Evolutionary conservation across 1,284 basidiomycete species (phyloP), one percentile per base, ranked within the genome.

Genomic region (Trichosporon ovoides): DNA sequence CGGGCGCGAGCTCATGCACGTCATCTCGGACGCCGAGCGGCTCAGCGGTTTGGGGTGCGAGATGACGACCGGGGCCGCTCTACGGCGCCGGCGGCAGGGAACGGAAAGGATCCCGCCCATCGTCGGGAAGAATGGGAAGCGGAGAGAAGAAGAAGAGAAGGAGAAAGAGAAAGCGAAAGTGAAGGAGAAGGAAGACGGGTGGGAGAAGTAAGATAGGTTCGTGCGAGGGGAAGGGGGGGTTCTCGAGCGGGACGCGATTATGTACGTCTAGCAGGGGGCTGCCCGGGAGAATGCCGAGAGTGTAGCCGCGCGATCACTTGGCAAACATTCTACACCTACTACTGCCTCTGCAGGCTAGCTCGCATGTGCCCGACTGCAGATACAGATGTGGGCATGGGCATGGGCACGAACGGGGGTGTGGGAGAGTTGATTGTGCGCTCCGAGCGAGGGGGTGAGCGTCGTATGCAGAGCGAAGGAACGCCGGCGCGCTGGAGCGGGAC

Each of bases 41-140:
- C 31, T 31, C 33, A 52, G 50, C 9, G 50, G 50, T 18, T 36
- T 52, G n/a, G 50, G 50, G 35, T 52, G 50, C 19, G 50, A 52
- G 50, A 52, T 52, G 34, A 35, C 49, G 24, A 48, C 43, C 22
- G 43, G 24, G 11, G 43, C 43, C 43, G 43, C 43, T 28, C 43
- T 28, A 22, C 43, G 43, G 43, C 49, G 49, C 24, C 49, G 49
- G 49, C 49, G 49, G 19, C 55, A 52, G 31, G 55, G 55, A 20
- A 51, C 38, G 31, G 50, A 52, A 18, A 57, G n/a, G 38, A 57
- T 50, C 13, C 33, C 40, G 50, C 55, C 55, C 55, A 57, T 57
- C 38, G 34, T 34, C 34, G 20, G 22, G 14, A 34, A 18, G 34
- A 20, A 31, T 48, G 36, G 14, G 31, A 35, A 19, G 34, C 18